Conservation (phyloP, 2,329 filamentous ascomycete genomes). For the Trichoderma brevicompactum region DNA sequence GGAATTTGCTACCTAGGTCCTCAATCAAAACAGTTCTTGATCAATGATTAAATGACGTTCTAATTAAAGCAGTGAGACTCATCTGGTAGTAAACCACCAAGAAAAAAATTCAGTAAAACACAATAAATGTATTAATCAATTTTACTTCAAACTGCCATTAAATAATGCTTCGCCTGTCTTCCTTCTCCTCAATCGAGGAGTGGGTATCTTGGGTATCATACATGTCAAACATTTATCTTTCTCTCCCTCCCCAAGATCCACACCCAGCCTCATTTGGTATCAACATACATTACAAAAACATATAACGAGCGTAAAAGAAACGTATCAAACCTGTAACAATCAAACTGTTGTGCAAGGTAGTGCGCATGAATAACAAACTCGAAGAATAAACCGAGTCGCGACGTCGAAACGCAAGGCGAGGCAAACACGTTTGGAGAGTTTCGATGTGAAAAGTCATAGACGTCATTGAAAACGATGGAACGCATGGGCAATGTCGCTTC, state of each 20-base stretch:
- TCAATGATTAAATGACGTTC: conserved; percentile 9
- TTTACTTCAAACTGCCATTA: neutral
- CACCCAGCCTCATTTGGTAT: conserved; percentile 10
- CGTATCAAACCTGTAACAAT: conserved; percentile 7
- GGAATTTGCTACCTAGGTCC: conserved; percentile 10
- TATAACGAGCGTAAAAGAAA: conserved; percentile 22
- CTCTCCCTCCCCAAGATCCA: conserved; percentile 23
- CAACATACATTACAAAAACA: conserved; percentile 17
- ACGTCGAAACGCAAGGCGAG: conserved; percentile 9
- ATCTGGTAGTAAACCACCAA: neutral
- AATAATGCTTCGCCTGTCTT: conserved; percentile 6
- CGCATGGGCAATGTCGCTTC: conserved; percentile 27
- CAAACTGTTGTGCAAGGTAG: neutral
- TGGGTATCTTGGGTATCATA: conserved; percentile 34
- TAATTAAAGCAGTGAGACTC: neutral
- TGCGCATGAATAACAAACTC: conserved; percentile 5
- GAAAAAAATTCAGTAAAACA: neutral
- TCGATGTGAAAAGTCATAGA: neutral
- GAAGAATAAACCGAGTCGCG: neutral
- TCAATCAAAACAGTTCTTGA: conserved; percentile 26
- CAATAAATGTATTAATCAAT: neutral
- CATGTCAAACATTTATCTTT: conserved; percentile 6
- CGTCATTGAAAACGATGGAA: conserved; percentile 33
- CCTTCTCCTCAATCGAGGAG: conserved; percentile 23
- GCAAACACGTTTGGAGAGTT: neutral